Percentiles rank a stretch among this genome's conserved stretches.
Conservation (phyloP, 176 grass and related monocot species). For the Bothriochloa decipiens region DNA sequence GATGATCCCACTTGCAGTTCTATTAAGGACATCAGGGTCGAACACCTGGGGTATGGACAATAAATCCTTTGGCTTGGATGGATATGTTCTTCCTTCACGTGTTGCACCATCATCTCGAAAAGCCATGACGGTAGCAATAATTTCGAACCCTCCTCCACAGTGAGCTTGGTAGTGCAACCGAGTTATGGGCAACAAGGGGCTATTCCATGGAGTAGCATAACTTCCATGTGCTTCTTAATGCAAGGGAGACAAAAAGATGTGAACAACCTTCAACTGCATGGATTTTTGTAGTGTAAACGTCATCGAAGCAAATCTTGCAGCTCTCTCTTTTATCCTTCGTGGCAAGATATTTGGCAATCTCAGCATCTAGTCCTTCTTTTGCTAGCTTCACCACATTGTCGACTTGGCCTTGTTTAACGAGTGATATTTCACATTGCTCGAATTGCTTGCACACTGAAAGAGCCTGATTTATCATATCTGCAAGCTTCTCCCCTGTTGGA, state of each 20-base stretch:
- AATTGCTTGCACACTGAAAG: slow-evolving; percentile 47
- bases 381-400: slow-evolving; percentile 53
- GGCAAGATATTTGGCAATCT: slow-evolving; percentile 46
- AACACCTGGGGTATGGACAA: slow-evolving; percentile 76
- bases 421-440: slow-evolving; percentile 48
- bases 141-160: too few relatives aligned
- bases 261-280: slow-evolving; percentile 52
- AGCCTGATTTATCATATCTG: slow-evolving; percentile 47
- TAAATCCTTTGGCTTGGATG: slow-evolving; percentile 48
- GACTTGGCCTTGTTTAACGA: slow-evolving; percentile 43
- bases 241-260: slow-evolving; percentile 26
- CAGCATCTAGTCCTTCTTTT: slow-evolving; percentile 57
- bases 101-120: too few relatives aligned
- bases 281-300: slow-evolving; percentile 54
- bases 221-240: too few relatives aligned
- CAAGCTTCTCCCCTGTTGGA: slow-evolving; percentile 36
- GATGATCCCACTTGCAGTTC: background rate
- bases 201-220: too few relatives aligned
- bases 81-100: slow-evolving; percentile 53
- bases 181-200: too few relatives aligned
- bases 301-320: slow-evolving; percentile 72
- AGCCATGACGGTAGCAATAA: too few relatives aligned
- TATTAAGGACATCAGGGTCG: slow-evolving; percentile 35
- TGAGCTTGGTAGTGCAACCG: too few relatives aligned
- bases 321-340: background rate